Base-by-base conservation (phyloP, 108 stramenopile genomes). In the Cyclotella kingstonii region DNA sequence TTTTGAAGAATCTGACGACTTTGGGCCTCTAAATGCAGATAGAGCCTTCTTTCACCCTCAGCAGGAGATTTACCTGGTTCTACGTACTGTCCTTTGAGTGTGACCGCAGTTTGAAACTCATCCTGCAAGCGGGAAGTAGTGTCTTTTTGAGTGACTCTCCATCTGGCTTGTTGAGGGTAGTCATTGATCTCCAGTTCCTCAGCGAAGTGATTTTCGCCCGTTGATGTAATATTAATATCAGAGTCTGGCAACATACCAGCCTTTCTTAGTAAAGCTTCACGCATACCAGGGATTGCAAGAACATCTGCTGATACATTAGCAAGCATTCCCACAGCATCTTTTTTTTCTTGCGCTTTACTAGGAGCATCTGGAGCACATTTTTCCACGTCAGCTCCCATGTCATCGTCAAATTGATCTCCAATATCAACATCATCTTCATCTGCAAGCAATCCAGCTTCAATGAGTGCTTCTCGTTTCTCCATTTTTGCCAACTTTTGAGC, bases 141-240 rank as follows among this genome's bases (percentile, higher is more conserved):
- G 48, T 94, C 94, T 59, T 86, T 87, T 60, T 94, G 86, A 7
- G 91, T 94, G 17, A 91, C 88, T 45, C 84, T 87, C 88, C 87
- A 94, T 26, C 96, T 67, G 3, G 93, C 96, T 74, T 89, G 81
- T 31, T 84, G 77, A 8, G 94, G 94, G 63, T 94, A 97, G 44
- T 95, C 94, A 73, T 97, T 97, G 79, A 97, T 95, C 49, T 91
- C 92, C 22, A 94, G 77, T 49, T 94, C 93, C 60, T 85, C 87
- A 27, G 89, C 68, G 62, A 85, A 91, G 70, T 90, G 89, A 66
- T 84, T 87, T 5, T 70, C 63, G 17, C 79, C 73, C 46, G 81
- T 77, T 3, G 73, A 58, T 22, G 42, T 51, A 31, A 62, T 74
- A 27, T 68, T 63, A 5, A 61, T 54, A 23, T 66, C 78, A 10